Conservation (phyloP, 1,139 yeast genomes). For the Pichia sp. region DNA sequence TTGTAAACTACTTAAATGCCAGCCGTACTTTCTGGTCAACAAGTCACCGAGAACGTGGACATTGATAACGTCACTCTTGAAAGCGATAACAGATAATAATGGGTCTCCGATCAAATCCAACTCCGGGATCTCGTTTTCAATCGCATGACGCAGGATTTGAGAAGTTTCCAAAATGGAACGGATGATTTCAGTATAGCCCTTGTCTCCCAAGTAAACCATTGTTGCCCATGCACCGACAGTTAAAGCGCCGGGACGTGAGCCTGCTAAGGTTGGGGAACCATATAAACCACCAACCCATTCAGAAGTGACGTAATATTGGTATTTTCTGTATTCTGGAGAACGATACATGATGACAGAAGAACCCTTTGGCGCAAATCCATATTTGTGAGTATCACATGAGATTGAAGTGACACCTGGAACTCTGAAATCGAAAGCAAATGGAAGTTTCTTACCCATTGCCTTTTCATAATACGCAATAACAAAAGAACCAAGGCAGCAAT, state of each 20-base stretch:
- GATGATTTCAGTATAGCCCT: slow-evolving; percentile 73
- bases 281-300: slow-evolving; percentile 96
- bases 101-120: slow-evolving; percentile 84
- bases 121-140: slow-evolving; percentile 47
- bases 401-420: slow-evolving; percentile 96
- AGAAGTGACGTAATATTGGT: slow-evolving; percentile 80
- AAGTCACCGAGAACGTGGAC: slow-evolving; percentile 77
- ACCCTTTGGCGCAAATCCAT: slow-evolving; percentile 98
- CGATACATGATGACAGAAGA: slow-evolving; percentile 92
- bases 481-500: slow-evolving; percentile 94
- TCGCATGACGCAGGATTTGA: slow-evolving; percentile 50
- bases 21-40: slow-evolving; percentile 59
- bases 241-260: slow-evolving; percentile 95
- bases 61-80: slow-evolving; percentile 56
- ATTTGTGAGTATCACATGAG: slow-evolving; percentile 96
- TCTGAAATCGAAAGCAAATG: slow-evolving; percentile 81
- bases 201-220: slow-evolving; percentile 70
- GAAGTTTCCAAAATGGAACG: slow-evolving; percentile 66
- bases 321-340: slow-evolving; percentile 56
- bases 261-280: slow-evolving; percentile 96
- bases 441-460: slow-evolving; percentile 45
- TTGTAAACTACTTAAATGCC: slow-evolving; percentile 90
- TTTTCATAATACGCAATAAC: slow-evolving; percentile 76
- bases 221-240: slow-evolving; percentile 99
- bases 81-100: slow-evolving; percentile 74